A percentile compares a stretch with the other conserved stretches of the same genome.
Evolutionary conservation across 495 filamentous ascomycete genomes (phyloP).

Genomic region (Beverwykella pulmonaria): DNA sequence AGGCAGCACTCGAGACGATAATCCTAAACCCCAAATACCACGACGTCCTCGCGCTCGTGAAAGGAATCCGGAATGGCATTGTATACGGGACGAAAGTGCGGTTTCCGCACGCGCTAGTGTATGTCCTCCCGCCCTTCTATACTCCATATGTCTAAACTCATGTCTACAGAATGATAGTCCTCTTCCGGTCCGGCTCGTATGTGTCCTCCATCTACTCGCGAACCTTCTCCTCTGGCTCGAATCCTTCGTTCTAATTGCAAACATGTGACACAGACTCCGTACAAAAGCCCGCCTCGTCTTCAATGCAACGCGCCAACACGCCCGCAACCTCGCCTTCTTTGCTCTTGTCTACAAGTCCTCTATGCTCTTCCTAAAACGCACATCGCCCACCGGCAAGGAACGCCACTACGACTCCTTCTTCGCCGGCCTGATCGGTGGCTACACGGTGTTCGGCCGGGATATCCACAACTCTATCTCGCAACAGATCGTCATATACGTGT

Average conservation of each 20-base stretch:
- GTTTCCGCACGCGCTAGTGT: slow-evolving; percentile 97
- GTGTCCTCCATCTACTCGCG: slow-evolving; percentile 32
- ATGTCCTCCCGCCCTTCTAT: slow-evolving; percentile 31
- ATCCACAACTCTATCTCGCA: slow-evolving; percentile 82
- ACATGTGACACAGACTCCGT: slow-evolving; percentile 57
- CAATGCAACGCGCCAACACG: slow-evolving; percentile 86
- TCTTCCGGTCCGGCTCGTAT: slow-evolving; percentile 90
- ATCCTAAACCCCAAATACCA: slow-evolving; percentile 82
- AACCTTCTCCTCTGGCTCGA: not conserved
- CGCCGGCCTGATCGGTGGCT: slow-evolving; percentile 88
- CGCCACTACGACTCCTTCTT: slow-evolving; percentile 81
- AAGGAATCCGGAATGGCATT: slow-evolving; percentile 92
- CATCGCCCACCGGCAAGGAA: slow-evolving; percentile 62
- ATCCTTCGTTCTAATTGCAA: not conserved
- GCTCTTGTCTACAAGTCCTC: slow-evolving; percentile 83
- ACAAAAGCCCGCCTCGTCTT: slow-evolving; percentile 78
- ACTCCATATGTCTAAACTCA: not conserved
- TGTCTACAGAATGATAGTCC: slow-evolving; percentile 75
- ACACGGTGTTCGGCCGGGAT: slow-evolving; percentile 86
- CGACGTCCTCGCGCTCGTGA: slow-evolving; percentile 78
- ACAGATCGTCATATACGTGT: slow-evolving; percentile 98
- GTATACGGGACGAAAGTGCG: slow-evolving; percentile 98
- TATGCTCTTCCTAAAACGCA: slow-evolving; percentile 69
- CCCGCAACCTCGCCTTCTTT: slow-evolving; percentile 87
- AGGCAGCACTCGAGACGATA: slow-evolving; percentile 60